Percentiles rank a stretch among this genome's conserved stretches.
Evolutionary conservation across 2,329 filamentous ascomycete species (phyloP).

Genomic region (Fusarium beomiforme): DNA sequence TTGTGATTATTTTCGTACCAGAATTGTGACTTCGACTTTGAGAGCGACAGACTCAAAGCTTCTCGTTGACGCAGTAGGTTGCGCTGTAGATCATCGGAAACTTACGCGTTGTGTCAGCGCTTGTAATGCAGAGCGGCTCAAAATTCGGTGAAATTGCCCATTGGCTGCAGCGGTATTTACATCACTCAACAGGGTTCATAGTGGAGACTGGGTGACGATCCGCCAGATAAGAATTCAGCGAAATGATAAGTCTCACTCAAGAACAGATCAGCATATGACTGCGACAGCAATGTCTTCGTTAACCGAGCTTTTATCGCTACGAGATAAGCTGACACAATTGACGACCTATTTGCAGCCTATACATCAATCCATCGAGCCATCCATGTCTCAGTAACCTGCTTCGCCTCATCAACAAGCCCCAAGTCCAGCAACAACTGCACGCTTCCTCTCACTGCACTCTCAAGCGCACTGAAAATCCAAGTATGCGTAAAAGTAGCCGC

Average conservation of each 20-base stretch:
- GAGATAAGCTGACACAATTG: neutral
- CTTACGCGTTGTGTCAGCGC: neutral
- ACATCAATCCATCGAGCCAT: constrained; percentile 65
- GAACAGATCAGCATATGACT: neutral
- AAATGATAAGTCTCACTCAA: too few relatives aligned
- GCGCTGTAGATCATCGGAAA: neutral
- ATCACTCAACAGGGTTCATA: neutral
- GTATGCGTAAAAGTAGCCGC: constrained; percentile 65
- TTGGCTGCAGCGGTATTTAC: neutral
- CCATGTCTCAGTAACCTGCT: constrained; percentile 64
- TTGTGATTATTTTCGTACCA: neutral
- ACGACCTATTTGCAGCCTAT: neutral
- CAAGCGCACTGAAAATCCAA: constrained; percentile 61
- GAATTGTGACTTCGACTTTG: neutral
- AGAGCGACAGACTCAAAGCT: accelerated
- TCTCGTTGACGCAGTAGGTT: accelerated
- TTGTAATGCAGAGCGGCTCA: neutral
- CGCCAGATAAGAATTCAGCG: neutral
- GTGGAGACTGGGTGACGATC: neutral
- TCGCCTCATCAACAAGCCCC: constrained; percentile 70
- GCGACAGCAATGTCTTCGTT: neutral
- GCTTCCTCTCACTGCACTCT: constrained; percentile 65
- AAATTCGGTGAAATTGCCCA: neutral
- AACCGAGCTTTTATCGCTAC: neutral
- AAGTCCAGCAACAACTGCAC: constrained; percentile 64